Percentiles rank a stretch among this genome's conserved stretches.
phyloP scores from a whole-genome alignment of 2,329 filamentous ascomycete genomes.

The Dothidotthia symphoricarpi region DNA sequence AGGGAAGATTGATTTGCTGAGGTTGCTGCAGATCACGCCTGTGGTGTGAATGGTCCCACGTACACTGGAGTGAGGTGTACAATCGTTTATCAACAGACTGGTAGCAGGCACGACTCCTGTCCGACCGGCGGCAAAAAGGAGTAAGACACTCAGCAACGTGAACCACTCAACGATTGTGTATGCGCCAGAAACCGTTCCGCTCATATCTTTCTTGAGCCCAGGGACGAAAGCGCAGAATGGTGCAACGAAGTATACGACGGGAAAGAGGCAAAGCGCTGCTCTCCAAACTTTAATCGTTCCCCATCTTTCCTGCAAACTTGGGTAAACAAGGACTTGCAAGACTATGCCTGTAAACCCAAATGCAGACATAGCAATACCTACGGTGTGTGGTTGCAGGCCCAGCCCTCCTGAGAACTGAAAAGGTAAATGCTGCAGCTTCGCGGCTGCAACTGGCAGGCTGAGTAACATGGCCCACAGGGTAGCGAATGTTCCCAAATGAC shows the following conservation, averaged over 20 bases:
- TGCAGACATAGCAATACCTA: constrained; percentile 45
- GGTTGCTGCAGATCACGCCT: constrained; percentile 6
- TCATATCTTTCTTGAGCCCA: not conserved
- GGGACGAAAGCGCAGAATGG: constrained; percentile 30
- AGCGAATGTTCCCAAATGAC: constrained; percentile 46
- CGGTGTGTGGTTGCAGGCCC: constrained; percentile 40
- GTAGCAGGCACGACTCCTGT: constrained; percentile 15
- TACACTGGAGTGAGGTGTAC: constrained; percentile 10
- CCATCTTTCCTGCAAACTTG: constrained; percentile 36
- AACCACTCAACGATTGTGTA: constrained; percentile 1
- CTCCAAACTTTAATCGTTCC: constrained; percentile 41
- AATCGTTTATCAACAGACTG: constrained; percentile 14
- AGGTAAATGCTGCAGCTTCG: constrained; percentile 19
- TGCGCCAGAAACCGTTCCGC: not conserved
- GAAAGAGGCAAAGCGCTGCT: constrained; percentile 40
- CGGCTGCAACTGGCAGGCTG: constrained; percentile 35
- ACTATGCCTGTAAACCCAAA: constrained; percentile 43
- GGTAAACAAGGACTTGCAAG: constrained; percentile 44
- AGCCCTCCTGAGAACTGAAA: constrained; percentile 46
- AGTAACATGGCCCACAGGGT: constrained; percentile 47
- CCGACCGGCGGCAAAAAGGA: constrained; percentile 6
- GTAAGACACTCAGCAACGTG: constrained; percentile 1
- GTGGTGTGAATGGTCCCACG: constrained; percentile 12
- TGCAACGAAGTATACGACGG: constrained; percentile 40
- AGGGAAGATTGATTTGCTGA: constrained; percentile 10